These are phyloP conservation scores for Xylariaceae sp. DNA, from an alignment of 2,329 filamentous ascomycete species.

Conservation along the genomic window DNA sequence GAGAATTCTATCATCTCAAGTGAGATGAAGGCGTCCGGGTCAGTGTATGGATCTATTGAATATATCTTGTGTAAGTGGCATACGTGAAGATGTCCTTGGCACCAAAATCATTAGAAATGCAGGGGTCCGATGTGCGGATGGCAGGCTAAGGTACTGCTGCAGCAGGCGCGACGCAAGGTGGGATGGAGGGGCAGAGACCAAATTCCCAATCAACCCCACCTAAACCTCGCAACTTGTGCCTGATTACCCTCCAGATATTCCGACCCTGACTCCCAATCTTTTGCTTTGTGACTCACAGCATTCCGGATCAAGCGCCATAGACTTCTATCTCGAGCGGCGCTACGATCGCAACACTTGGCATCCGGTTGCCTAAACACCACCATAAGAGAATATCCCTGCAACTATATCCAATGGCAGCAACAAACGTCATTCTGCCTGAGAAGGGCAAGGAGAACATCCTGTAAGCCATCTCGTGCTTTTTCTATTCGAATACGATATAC, in stretches of 20 bases:
- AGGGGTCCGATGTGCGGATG: not conserved
- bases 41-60: too few species aligned
- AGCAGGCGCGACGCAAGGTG: not conserved
- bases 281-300: not conserved
- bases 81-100: too few species aligned
- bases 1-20: too few species aligned
- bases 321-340: not conserved
- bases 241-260: not conserved
- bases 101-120: not conserved
- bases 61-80: too few species aligned
- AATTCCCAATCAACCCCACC: not conserved
- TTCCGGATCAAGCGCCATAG: not conserved
- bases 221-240: not conserved
- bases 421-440: conserved; percentile 51
- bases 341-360: not conserved
- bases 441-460: conserved; percentile 81
- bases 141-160: too few species aligned
- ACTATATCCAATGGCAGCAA: not conserved
- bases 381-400: not conserved
- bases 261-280: not conserved
- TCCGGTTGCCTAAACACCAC: conserved; percentile 41
- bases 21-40: too few species aligned
- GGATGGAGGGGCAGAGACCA: conserved; percentile 3
- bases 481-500: too few species aligned
- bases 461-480: not conserved